Evolutionary conservation across 2,329 filamentous ascomycete species (phyloP), one percentile per base, ranked within the genome.

Genomic region (Aspergillus sp.): DNA sequence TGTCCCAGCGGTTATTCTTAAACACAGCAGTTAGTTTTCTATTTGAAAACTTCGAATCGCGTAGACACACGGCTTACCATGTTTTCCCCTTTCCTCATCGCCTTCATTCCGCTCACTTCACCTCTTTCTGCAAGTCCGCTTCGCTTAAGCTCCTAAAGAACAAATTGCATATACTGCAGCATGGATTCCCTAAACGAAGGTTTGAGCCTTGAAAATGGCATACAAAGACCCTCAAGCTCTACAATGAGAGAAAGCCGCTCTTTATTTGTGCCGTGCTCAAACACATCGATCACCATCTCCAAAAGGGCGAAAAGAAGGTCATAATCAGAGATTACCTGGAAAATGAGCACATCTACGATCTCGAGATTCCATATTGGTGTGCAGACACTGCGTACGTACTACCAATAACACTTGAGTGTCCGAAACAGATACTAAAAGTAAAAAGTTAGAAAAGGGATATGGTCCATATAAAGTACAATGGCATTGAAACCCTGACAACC

Each of bases 201-300:
- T 22, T 1, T 10, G 20, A n/a, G 12, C 6, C 7, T 49, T 9
- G 47, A 55, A 2, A 46, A 50, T 5, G 53, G 52, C 7, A 22
- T 59, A 4, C 50, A 47, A 3, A 53, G 19, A 51, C 62, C 23
- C 32, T 49, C 12, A 41, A 49, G 4, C 45, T 59, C 6, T 63
- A 60, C 41, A 41, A 49, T 1, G 43, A 49, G 1, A 57, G 58
- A 5, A 53, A 51, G 7, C 53, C 53, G 5, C 54, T 63, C 27
- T 64, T 64, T 35, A 46, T 53, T 13, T 47, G 52, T 3, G n/a
- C 32, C 6, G 15, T 61, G 27, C 23, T 60, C 38, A 46, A 52
- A 44, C 49, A 53, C 49, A 45, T 57, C 37, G 43, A 49, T 43
- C 38, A 48, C 32, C 49, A 59, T 27, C 55, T 59, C 32, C 45